Conservation (phyloP, 768 basidiomycete genomes). For the Trametes cubensis region DNA sequence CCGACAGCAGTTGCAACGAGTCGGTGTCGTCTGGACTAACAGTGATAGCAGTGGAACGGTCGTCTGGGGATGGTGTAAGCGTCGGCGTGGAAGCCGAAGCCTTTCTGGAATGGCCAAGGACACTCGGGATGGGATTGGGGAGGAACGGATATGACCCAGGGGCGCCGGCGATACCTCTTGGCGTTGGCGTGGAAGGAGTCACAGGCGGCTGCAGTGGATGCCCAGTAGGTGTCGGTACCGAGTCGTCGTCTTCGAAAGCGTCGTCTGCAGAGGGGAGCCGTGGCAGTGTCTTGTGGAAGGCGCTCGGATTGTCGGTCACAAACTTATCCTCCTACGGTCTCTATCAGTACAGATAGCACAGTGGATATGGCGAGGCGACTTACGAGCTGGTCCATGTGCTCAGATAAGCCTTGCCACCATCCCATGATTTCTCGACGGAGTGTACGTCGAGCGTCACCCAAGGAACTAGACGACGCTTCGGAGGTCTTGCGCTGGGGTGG, state of each 20-base stretch:
- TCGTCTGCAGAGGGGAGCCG: conserved; percentile 62
- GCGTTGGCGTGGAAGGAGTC: conserved; percentile 23
- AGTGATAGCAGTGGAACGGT: not conserved
- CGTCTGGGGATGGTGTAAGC: not conserved
- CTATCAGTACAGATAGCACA: not conserved
- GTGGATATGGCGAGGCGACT: conserved; percentile 26
- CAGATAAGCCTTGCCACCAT: conserved; percentile 69
- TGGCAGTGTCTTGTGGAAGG: conserved; percentile 54
- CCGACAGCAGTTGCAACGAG: conserved; percentile 45
- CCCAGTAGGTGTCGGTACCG: conserved; percentile 27
- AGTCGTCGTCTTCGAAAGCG: conserved; percentile 40
- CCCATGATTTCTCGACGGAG: conserved; percentile 61
- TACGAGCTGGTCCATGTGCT: conserved; percentile 63
- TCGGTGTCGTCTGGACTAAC: conserved; percentile 21
- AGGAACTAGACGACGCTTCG: not conserved
- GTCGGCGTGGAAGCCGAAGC: conserved; percentile 10
- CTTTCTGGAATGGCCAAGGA: not conserved
- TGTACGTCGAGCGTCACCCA: conserved; percentile 45
- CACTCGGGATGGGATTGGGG: not conserved
- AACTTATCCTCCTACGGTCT: conserved; percentile 48
- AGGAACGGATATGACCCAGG: conserved; percentile 17
- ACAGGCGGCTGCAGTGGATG: conserved; percentile 28
- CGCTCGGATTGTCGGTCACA: conserved; percentile 21
- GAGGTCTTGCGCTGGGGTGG: conserved; percentile 12
- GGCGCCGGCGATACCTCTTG: not conserved